Evolutionary conservation across 768 basidiomycete genomes (phyloP), one percentile per base, ranked within the genome.

Genomic region (Suillus placidus): DNA sequence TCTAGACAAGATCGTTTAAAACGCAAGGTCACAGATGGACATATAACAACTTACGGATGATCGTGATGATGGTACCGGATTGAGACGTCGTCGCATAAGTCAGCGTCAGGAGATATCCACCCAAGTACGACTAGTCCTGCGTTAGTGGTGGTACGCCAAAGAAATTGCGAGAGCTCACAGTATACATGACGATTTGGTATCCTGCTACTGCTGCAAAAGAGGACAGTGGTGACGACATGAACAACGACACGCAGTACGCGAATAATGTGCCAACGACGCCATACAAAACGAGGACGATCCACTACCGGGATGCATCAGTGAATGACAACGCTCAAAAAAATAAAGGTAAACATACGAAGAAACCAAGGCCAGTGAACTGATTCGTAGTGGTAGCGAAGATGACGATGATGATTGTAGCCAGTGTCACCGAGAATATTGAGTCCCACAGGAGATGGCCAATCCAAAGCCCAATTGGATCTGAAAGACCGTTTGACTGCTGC

Each of bases 401-500:
- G 51, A 91, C 84, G 20, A 83, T 80, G 54, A 92, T 85, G 60
- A 91, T 77, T 2, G 89, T 89, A 1, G 91, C 82, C 26, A 86
- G 73, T n/a, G 89, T 75, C 18, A 88, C 68, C 4, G 85, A 82
- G 65, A 85, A 83, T 12, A 90, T 81, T 9, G 85, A 81, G 70
- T 94, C 92, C 74, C 90, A 92, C 71, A 90, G 78, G 18, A 93
- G 80, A 75, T 94, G 92, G 3, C 92, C 92, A 4, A 94, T 78
- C 90, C 91, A 92, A 52, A 93, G 78, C 3, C 89, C 90, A 57
- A 87, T 74, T 23, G 90, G 87, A 70, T 92, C 81, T 1, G 87
- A 82, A 34, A 93, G 75, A 1, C 92, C 92, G 73, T 93, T 92
- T 42, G 89, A 90, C 42, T 90, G 79, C 71, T 93, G 92, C 89